Evolutionary conservation across 495 filamentous ascomycete species (phyloP), one percentile per base, ranked within the genome.

Genomic region (Aspergillus wentii): DNA sequence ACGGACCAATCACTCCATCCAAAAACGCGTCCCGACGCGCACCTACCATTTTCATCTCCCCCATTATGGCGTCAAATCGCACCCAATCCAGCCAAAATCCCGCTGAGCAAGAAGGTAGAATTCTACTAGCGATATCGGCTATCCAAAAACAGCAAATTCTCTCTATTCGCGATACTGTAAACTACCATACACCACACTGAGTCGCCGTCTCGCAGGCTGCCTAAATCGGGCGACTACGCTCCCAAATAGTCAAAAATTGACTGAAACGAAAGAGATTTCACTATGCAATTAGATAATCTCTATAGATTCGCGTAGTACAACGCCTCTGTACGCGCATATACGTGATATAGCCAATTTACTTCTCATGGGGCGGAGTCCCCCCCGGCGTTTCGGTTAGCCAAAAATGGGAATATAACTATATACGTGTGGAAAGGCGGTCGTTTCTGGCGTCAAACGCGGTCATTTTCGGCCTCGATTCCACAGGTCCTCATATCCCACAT

Each of bases 311-410:
- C 34, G 34, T 27, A 14, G 34, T 26, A 15, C 21, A 8, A 22
- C 34, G 5, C 34, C 34, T 14, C 20, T 5, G 13, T 22, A 20
- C 4, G 10, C 34, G 13, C 5, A 5, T 36, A 22, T 36, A 8
- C 23, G 18, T 15, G 34, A 36, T 13, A 36, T 36, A 22, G 34
- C 34, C 7, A 36, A 36, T 36, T 14, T 36, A 9, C 21, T 36
- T 14, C 34, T 36, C 4, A n/a, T n/a, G n/a, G n/a, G n/a, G n/a
- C n/a, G n/a, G n/a, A n/a, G n/a, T n/a, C n/a, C n/a, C n/a, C n/a
- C n/a, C n/a, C n/a, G n/a, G n/a, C n/a, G n/a, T n/a, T n/a, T n/a
- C n/a, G n/a, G n/a, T n/a, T n/a, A n/a, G n/a, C n/a, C n/a, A n/a
- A n/a, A n/a, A n/a, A n/a, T n/a, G n/a, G n/a, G n/a, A n/a, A n/a